Evolutionary conservation across 345 rosid genomes (phyloP), one percentile per base, ranked within the genome.

Genomic region (Noccaea bulbosa): DNA sequence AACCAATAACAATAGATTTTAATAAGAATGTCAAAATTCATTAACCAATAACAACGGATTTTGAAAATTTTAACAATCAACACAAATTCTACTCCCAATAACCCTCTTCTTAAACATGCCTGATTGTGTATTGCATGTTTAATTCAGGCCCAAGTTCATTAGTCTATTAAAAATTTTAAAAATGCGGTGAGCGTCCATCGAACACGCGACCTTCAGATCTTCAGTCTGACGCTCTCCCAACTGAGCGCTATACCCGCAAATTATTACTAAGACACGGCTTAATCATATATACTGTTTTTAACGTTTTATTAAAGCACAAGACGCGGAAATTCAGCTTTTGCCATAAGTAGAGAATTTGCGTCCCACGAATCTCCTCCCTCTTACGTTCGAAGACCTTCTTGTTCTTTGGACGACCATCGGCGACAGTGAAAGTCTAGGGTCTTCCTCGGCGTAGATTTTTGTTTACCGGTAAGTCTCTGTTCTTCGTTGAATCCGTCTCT

Each of bases 181-280:
- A 2, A 6, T 87, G 91, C 97, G 91, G 93, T 88, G 93, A 85
- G 82, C 90, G 86, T 91, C 82, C 84, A 88, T 84, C 90, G 97
- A 91, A 91, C 93, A 87, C 91, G 88, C 82, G 93, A 81, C 96
- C 93, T 91, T 87, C 91, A 88, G 93, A 91, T 91, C 93, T 88
- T 91, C 96, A 91, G 91, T 87, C 93, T 87, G 93, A 88, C 87
- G 96, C 96, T 88, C 93, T 87, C 93, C 91, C 91, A 86, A 63
- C 74, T 71, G 78, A 83, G 96, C 92, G 96, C 92, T 65, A 86
- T 85, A 72, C 92, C 89, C 79, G 86, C 90, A 27, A 43, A 1
- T 16, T 1, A 0, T 4, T n/a, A n/a, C n/a, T n/a, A 0, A 0
- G 2, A 2, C 3, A 7, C 0, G 1, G 1, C 4, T 27, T 27